Evolutionary conservation across 345 rosid species (phyloP).

Genomic region (Erucastrum elatum): DNA sequence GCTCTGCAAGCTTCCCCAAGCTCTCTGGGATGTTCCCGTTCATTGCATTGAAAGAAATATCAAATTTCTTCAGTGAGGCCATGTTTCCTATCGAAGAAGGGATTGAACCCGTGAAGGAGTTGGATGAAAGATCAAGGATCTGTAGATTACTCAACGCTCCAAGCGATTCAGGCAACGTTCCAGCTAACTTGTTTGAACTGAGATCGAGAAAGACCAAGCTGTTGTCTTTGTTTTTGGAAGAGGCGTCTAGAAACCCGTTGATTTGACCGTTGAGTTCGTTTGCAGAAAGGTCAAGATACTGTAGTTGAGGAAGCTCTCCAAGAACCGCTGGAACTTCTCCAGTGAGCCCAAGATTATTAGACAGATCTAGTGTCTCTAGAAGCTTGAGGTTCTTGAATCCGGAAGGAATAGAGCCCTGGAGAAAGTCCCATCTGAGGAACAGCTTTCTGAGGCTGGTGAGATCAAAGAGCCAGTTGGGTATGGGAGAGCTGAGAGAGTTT

Average conservation of each 20-base stretch:
- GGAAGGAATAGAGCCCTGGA: conserved; percentile 43
- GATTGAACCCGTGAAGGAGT: conserved; percentile 51
- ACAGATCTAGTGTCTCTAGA: conserved; percentile 45
- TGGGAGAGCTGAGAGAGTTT: conserved; percentile 44
- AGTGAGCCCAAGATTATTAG: conserved; percentile 38
- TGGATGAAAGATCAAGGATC: conserved; percentile 42
- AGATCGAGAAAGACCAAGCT: conserved; percentile 43
- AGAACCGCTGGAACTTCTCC: conserved; percentile 45
- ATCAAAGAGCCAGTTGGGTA: conserved; percentile 55
- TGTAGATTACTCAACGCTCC: conserved; percentile 43
- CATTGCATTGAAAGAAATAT: conserved; percentile 50
- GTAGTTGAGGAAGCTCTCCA: conserved; percentile 41
- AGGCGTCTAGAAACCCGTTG: conserved; percentile 44
- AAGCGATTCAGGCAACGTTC: conserved; percentile 53
- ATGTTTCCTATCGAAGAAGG: conserved; percentile 52
- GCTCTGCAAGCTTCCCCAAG: conserved; percentile 46
- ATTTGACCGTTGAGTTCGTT: conserved; percentile 45
- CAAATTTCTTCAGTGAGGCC: conserved; percentile 41
- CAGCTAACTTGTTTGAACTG: conserved; percentile 43
- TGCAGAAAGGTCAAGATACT: conserved; percentile 53
- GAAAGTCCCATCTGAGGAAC: conserved; percentile 43
- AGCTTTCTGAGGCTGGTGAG: conserved; percentile 51
- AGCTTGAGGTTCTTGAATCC: conserved; percentile 42
- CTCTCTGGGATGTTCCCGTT: conserved; percentile 53
- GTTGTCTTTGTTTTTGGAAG: conserved; percentile 32